phyloP scores from a whole-genome alignment of 2,329 filamentous ascomycete species.

The Fusarium euwallaceae region DNA sequence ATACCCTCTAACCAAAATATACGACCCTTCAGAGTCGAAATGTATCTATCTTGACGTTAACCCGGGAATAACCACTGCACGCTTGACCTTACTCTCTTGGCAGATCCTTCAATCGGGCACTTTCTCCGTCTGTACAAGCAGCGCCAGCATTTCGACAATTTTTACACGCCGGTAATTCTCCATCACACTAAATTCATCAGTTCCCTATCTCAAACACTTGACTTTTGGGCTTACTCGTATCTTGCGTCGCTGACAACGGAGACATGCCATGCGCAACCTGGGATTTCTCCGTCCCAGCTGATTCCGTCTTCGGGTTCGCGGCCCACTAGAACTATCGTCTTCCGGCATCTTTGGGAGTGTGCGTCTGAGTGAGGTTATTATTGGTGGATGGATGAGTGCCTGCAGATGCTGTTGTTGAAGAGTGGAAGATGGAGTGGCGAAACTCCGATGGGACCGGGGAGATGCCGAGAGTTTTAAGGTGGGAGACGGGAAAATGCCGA shows the following conservation, averaged over 20 bases:
- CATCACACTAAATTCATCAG: conserved; percentile 57
- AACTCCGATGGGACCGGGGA: conserved; percentile 29
- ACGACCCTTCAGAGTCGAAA: conserved; percentile 55
- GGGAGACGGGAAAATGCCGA: conserved; percentile 24
- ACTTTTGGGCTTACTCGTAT: conserved; percentile 55
- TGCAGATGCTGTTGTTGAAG: not conserved
- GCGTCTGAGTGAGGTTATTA: not conserved
- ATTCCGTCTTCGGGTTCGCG: conserved; percentile 21
- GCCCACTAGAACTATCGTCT: not conserved
- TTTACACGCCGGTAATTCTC: conserved; percentile 56
- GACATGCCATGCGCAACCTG: conserved; percentile 48
- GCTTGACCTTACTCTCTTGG: conserved; percentile 55
- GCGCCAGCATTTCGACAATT: conserved; percentile 59
- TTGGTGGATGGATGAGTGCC: not conserved
- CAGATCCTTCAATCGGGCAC: conserved; percentile 54
- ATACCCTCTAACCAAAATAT: conserved; percentile 62
- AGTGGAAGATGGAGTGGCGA: conserved; percentile 20
- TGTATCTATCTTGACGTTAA: conserved; percentile 37
- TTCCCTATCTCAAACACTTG: not conserved
- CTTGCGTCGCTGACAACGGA: conserved; percentile 62
- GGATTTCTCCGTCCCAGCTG: conserved; percentile 43
- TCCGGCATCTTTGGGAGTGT: conserved; percentile 33
- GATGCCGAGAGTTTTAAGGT: conserved; percentile 24
- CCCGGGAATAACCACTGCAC: no score
- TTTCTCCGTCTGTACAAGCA: conserved; percentile 60